These are phyloP conservation scores for Calycina herbarum DNA, from an alignment of 2,329 filamentous ascomycete species.

Conservation along the genomic window DNA sequence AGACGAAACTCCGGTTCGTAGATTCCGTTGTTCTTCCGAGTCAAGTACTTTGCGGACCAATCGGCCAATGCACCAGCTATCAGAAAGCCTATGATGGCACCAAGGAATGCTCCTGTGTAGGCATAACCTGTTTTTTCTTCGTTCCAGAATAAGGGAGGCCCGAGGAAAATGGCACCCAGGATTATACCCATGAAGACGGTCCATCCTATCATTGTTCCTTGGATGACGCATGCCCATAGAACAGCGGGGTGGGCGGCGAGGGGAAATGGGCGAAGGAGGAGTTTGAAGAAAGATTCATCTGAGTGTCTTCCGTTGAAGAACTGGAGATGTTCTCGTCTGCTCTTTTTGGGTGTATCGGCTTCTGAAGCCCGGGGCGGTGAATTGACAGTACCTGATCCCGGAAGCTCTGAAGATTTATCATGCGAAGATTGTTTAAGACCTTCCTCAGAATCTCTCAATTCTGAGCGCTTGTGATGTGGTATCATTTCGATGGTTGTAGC, in stretches of 20 bases:
- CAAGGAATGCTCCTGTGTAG: constrained; percentile 83
- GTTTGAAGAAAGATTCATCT: constrained; percentile 67
- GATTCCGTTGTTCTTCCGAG: constrained; percentile 71
- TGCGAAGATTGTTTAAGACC: neutral
- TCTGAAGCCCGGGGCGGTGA: neutral
- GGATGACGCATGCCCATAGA: constrained; percentile 75
- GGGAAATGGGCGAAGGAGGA: constrained; percentile 73
- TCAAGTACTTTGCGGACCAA: constrained; percentile 68
- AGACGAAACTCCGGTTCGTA: constrained; percentile 94
- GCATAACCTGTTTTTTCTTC: constrained; percentile 82
- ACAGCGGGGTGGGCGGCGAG: constrained; percentile 84
- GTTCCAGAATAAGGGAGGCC: constrained; percentile 77
- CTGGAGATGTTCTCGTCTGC: constrained; percentile 60
- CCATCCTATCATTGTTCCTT: constrained; percentile 92
- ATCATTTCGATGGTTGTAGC: constrained; percentile 19
- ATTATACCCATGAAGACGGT: constrained; percentile 89
- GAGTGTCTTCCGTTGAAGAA: constrained; percentile 83
- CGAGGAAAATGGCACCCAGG: constrained; percentile 78
- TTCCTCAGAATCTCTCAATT: constrained; percentile 1
- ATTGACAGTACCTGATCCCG: neutral
- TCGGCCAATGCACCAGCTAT: constrained; percentile 76
- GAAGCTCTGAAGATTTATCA: neutral
- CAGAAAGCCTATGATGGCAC: constrained; percentile 74
- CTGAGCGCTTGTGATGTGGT: neutral
- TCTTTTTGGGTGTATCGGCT: constrained; percentile 45